Evolutionary conservation across 2,329 filamentous ascomycete species (phyloP).

Genomic region (Hypoxylon sp.): DNA sequence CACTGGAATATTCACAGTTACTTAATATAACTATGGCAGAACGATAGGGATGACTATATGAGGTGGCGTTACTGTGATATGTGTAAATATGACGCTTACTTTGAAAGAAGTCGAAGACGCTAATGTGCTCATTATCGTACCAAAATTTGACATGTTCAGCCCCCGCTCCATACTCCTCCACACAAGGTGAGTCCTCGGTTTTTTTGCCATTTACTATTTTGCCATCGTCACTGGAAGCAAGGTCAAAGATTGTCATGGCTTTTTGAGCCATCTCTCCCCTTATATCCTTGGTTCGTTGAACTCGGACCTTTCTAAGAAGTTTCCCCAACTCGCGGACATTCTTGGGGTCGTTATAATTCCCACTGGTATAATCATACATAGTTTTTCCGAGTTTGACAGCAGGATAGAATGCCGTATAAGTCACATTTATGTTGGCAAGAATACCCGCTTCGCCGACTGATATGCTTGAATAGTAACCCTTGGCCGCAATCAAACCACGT

Average conservation of each 20-base stretch:
- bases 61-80: neutral
- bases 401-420: slow-evolving; percentile 55
- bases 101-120: slow-evolving; percentile 68
- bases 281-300: slow-evolving; percentile 53
- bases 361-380: slow-evolving; percentile 29
- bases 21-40: no score
- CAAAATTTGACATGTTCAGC: slow-evolving; percentile 70
- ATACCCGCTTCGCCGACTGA: slow-evolving; percentile 53
- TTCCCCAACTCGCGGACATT: slow-evolving; percentile 44
- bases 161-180: slow-evolving; percentile 59
- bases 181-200: slow-evolving; percentile 48
- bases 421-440: slow-evolving; percentile 58
- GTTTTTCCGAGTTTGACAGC: slow-evolving; percentile 44
- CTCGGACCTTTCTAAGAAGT: slow-evolving; percentile 57
- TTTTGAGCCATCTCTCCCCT: slow-evolving; percentile 54
- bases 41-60: no score
- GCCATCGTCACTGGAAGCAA: slow-evolving; percentile 58
- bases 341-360: neutral
- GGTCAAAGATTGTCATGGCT: slow-evolving; percentile 56
- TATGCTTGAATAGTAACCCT: slow-evolving; percentile 57
- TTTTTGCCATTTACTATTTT: slow-evolving; percentile 41
- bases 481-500: slow-evolving; percentile 51
- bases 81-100: slow-evolving; percentile 51
- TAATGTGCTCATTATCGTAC: slow-evolving; percentile 60
- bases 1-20: no score